Conservation (phyloP, 805 yeast genomes). For the Pichia pseudocactophila region DNA sequence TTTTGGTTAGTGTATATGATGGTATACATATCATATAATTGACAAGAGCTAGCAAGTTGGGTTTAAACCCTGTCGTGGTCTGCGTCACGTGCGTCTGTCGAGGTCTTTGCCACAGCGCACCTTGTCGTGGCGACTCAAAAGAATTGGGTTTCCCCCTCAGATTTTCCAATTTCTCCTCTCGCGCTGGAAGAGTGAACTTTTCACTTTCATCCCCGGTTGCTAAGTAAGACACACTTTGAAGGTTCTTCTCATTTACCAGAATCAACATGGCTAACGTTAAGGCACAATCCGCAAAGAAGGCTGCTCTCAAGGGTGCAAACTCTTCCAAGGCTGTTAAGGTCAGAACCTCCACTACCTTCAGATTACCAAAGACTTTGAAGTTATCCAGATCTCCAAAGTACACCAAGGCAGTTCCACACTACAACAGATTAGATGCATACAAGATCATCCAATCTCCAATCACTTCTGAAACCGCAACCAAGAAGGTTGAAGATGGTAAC, state of each 20-base stretch:
- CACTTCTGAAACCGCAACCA: constrained; percentile 97
- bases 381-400: constrained; percentile 92
- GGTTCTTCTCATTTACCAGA: constrained; percentile 1
- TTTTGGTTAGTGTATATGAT: too few species aligned
- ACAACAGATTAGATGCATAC: constrained; percentile 94
- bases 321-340: constrained; percentile 84
- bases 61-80: neutral
- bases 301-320: constrained; percentile 96
- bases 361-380: constrained; percentile 94
- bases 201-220: neutral
- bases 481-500: constrained; percentile 99
- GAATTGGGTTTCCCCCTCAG: too few species aligned
- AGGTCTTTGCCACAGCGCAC: constrained; percentile 12
- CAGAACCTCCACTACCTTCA: constrained; percentile 92
- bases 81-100: constrained; percentile 9
- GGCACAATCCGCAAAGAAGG: constrained; percentile 98
- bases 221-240: neutral
- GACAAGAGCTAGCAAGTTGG: neutral
- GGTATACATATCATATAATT: too few species aligned
- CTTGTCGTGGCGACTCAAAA: constrained; percentile 9
- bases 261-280: constrained; percentile 40
- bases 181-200: too few species aligned
- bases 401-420: constrained; percentile 95
- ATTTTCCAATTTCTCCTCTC: too few species aligned
- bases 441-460: constrained; percentile 89